These are phyloP conservation scores for Kazachstania psychrophila DNA, from an alignment of 805 yeast species.

Conservation along the genomic window DNA sequence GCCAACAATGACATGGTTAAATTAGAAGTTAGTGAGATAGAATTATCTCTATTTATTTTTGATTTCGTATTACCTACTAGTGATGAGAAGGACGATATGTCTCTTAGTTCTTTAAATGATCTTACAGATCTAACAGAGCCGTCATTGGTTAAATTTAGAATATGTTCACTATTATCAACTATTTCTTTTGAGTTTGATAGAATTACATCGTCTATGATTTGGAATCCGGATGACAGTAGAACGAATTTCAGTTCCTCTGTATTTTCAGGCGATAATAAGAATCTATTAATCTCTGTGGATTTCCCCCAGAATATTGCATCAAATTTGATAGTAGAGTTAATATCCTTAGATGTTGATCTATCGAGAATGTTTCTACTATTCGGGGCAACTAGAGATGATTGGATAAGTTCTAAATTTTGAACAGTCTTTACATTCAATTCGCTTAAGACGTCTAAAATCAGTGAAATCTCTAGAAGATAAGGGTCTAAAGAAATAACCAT, in stretches of 20 bases:
- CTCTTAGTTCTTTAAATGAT: conserved; percentile 17
- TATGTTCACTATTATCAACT: conserved; percentile 7
- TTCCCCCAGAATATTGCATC: conserved; percentile 33
- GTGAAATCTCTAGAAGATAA: conserved; percentile 40
- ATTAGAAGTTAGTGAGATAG: not conserved
- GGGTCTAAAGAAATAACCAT: conserved; percentile 40
- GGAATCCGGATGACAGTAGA: conserved; percentile 28
- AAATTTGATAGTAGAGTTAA: conserved; percentile 19
- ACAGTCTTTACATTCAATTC: conserved; percentile 9
- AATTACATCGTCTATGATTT: conserved; percentile 21
- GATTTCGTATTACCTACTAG: conserved; percentile 1
- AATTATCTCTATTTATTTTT: not conserved
- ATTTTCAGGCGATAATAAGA: conserved; percentile 37
- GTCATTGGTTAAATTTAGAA: not conserved
- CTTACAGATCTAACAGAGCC: conserved; percentile 12
- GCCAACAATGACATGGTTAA: conserved; percentile 2
- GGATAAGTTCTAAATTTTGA: conserved; percentile 1
- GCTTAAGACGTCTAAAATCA: conserved; percentile 33
- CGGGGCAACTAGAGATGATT: conserved; percentile 3
- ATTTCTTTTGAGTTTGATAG: conserved; percentile 22
- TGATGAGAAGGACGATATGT: conserved; percentile 5
- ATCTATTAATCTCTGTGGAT: conserved; percentile 28
- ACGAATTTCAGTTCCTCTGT: conserved; percentile 35
- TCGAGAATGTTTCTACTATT: not conserved
- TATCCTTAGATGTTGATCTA: not conserved